A percentile compares a stretch with the other conserved stretches of the same genome.
Evolutionary conservation across 768 basidiomycete species (phyloP).

Genomic region (Megacollybia marginata): DNA sequence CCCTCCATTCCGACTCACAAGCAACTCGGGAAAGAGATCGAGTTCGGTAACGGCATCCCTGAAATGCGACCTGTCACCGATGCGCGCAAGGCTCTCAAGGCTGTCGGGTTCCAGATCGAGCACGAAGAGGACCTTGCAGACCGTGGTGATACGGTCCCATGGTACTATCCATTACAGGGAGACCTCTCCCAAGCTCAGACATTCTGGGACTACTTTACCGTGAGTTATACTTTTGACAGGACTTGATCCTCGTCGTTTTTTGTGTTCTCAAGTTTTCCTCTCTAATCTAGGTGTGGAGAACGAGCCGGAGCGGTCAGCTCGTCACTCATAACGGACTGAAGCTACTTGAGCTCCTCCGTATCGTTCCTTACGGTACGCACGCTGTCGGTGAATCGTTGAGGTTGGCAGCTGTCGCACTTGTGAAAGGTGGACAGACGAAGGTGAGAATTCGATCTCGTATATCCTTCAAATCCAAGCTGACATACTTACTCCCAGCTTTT

Average conservation of each 20-base stretch:
- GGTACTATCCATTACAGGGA: constrained; percentile 98
- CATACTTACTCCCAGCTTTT: constrained; percentile 49
- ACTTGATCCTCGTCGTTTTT: too few relatives aligned
- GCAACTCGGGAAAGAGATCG: constrained; percentile 83
- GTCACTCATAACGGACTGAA: constrained; percentile 78
- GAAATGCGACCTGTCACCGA: constrained; percentile 81
- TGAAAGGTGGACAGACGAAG: constrained; percentile 85
- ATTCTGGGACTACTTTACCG: constrained; percentile 81
- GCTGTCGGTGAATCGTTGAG: constrained; percentile 87
- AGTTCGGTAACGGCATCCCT: constrained; percentile 94
- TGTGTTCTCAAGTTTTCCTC: too few relatives aligned
- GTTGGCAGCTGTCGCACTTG: constrained; percentile 70
- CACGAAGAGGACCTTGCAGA: constrained; percentile 95
- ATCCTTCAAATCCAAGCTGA: constrained; percentile 1
- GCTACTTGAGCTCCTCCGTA: constrained; percentile 65
- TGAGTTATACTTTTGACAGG: too few relatives aligned
- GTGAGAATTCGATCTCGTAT: constrained; percentile 28
- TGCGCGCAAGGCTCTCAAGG: constrained; percentile 69
- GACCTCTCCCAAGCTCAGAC: constrained; percentile 92
- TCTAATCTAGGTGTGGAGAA: constrained; percentile 52
- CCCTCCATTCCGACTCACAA: constrained; percentile 82
- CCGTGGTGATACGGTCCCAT: constrained; percentile 66
- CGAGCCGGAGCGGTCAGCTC: constrained; percentile 79
- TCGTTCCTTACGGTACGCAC: constrained; percentile 91
- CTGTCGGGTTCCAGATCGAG: constrained; percentile 84